These are phyloP conservation scores for Monotropa hypopitys DNA, from an alignment of 179 eudicot species.

Conservation along the genomic window DNA sequence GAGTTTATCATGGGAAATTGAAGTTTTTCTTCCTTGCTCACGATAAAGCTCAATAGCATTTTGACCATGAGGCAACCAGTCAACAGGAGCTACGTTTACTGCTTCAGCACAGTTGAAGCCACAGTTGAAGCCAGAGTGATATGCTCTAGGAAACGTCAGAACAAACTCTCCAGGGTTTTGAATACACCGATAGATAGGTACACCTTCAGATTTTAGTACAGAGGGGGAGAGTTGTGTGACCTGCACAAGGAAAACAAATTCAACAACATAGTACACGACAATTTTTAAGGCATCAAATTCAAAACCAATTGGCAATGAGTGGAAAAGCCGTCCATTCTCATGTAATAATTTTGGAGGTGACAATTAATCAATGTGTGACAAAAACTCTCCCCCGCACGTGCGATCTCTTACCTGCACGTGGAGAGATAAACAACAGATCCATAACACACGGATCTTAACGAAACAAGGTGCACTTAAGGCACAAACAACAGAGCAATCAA, in stretches of 20 bases:
- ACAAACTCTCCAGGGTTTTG: constrained; percentile 89
- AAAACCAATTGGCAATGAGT: too few relatives aligned
- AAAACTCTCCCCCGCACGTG: too few relatives aligned
- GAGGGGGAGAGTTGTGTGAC: constrained; percentile 92
- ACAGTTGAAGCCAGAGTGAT: constrained; percentile 92
- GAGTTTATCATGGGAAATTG: constrained; percentile 90
- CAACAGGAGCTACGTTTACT: constrained; percentile 96
- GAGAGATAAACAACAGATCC: too few relatives aligned
- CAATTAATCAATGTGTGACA: too few relatives aligned
- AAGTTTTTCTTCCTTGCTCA: constrained; percentile 73
- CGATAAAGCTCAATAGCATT: constrained; percentile 93
- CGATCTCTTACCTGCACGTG: too few relatives aligned
- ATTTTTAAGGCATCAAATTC: too few relatives aligned
- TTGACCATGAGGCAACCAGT: constrained; percentile 96
- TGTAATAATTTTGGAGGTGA: too few relatives aligned
- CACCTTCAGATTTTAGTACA: constrained; percentile 67
- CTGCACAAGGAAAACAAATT: constrained; percentile 26
- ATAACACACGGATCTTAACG: too few relatives aligned
- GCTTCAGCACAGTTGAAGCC: constrained; percentile 99
- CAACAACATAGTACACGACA: not conserved
- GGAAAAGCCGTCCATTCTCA: too few relatives aligned
- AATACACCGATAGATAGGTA: constrained; percentile 82
- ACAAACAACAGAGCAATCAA: too few relatives aligned
- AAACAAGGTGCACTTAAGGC: too few relatives aligned
- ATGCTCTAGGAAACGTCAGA: constrained; percentile 91